Conservation (phyloP, 768 basidiomycete species). For the Auriscalpium orientale region DNA sequence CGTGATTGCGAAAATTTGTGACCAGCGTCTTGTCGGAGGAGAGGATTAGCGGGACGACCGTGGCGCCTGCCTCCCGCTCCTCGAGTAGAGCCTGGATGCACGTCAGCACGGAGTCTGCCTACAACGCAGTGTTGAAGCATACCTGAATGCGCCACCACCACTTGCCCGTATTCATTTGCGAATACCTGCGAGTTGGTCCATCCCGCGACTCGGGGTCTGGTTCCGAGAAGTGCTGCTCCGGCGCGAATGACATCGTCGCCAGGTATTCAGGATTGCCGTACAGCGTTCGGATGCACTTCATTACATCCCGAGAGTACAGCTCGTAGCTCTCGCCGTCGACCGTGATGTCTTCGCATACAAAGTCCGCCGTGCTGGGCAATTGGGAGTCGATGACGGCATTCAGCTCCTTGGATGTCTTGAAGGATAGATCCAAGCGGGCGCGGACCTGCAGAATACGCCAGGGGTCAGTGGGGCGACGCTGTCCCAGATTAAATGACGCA, state of each 20-base stretch:
- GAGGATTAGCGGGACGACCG: constrained; percentile 36
- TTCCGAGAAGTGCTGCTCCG: constrained; percentile 33
- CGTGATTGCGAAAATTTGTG: constrained; percentile 32
- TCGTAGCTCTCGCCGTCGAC: constrained; percentile 26
- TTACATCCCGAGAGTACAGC: constrained; percentile 27
- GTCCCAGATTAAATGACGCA: constrained; percentile 16
- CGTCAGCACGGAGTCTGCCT: neutral
- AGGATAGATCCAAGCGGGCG: constrained; percentile 26
- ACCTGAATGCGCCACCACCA: constrained; percentile 51
- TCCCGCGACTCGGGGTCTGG: no score
- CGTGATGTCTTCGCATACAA: constrained; percentile 19
- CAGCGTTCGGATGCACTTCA: constrained; percentile 29
- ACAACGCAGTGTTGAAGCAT: constrained; percentile 2
- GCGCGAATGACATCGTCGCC: constrained; percentile 23
- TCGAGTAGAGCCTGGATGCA: neutral
- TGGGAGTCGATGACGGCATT: constrained; percentile 28
- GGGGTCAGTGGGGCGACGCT: neutral
- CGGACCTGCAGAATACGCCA: constrained; percentile 4
- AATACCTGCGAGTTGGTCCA: constrained; percentile 23
- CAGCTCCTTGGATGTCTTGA: constrained; percentile 22
- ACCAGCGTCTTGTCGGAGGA: constrained; percentile 39
- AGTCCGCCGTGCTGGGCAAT: constrained; percentile 22
- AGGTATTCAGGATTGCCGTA: constrained; percentile 28
- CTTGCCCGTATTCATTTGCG: constrained; percentile 38
- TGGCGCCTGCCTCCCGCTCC: constrained; percentile 12